These are phyloP conservation scores for Ogataea hybrid DNA, from an alignment of 1,139 yeast genomes.

Conservation along the genomic window DNA sequence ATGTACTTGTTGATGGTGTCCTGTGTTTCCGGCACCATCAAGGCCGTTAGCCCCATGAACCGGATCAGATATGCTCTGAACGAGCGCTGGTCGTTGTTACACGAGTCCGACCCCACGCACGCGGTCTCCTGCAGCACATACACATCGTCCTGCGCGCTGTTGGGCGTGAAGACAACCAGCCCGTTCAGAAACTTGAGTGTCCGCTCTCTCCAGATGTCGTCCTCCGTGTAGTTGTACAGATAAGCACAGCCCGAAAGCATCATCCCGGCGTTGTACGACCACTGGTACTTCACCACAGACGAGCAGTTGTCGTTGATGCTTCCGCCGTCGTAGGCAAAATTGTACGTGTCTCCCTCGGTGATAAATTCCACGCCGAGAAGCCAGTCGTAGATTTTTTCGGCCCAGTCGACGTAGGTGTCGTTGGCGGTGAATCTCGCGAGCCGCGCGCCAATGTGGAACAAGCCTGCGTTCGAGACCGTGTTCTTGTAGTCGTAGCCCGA, in stretches of 20 bases:
- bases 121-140: constrained; percentile 73
- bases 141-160: constrained; percentile 34
- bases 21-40: constrained; percentile 62
- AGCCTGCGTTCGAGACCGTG: constrained; percentile 85
- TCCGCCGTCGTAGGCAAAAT: constrained; percentile 79
- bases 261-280: constrained; percentile 90
- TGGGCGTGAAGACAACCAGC: constrained; percentile 54
- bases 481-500: constrained; percentile 92
- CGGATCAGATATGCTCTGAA: constrained; percentile 83
- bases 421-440: constrained; percentile 80
- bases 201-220: constrained; percentile 65
- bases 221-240: constrained; percentile 70
- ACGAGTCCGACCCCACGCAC: constrained; percentile 61
- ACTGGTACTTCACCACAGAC: constrained; percentile 54
- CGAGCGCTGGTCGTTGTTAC: constrained; percentile 88
- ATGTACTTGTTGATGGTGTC: constrained; percentile 52
- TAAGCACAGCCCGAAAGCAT: constrained; percentile 80
- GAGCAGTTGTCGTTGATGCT: constrained; percentile 61
- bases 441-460: constrained; percentile 85
- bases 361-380: constrained; percentile 60
- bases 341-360: constrained; percentile 40
- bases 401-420: constrained; percentile 73
- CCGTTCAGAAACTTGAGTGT: constrained; percentile 51
- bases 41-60: constrained; percentile 72
- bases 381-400: constrained; percentile 83